phyloP scores from a whole-genome alignment of 1,284 basidiomycete species.

The Ustilago trichophora region DNA sequence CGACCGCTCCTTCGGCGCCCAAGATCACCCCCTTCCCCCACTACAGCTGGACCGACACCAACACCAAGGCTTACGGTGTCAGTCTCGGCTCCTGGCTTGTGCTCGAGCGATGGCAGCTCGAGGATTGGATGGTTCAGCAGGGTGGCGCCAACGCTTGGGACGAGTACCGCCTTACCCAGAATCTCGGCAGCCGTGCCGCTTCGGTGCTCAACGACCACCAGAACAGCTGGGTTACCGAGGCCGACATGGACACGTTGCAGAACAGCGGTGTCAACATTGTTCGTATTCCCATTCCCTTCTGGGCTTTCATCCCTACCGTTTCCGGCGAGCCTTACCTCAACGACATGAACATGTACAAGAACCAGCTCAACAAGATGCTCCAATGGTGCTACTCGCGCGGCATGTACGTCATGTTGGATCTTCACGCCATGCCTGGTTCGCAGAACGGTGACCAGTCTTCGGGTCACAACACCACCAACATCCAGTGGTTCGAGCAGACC shows the following conservation, averaged over 20 bases:
- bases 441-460: slow-evolving; percentile 66
- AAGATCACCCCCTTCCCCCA: slow-evolving; percentile 49
- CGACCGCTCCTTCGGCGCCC: slow-evolving; percentile 10
- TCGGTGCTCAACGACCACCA: slow-evolving; percentile 63
- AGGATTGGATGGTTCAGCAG: slow-evolving; percentile 67
- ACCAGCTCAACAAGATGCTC: slow-evolving; percentile 56
- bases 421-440: slow-evolving; percentile 69
- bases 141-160: slow-evolving; percentile 65
- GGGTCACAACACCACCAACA: slow-evolving; percentile 59
- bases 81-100: slow-evolving; percentile 64
- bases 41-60: slow-evolving; percentile 62
- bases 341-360: slow-evolving; percentile 45
- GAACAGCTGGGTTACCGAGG: slow-evolving; percentile 67
- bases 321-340: slow-evolving; percentile 52
- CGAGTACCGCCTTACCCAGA: slow-evolving; percentile 66
- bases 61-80: slow-evolving; percentile 61
- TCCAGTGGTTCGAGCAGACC: slow-evolving; percentile 46
- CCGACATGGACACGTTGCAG: slow-evolving; percentile 64
- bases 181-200: slow-evolving; percentile 51
- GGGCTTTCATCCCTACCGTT: slow-evolving; percentile 60
- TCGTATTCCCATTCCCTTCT: slow-evolving; percentile 67
- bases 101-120: slow-evolving; percentile 67
- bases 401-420: slow-evolving; percentile 68
- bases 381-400: slow-evolving; percentile 64
- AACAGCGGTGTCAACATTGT: slow-evolving; percentile 64